phyloP scores from a whole-genome alignment of 768 basidiomycete species.

The Hydnomerulius pinastri region DNA sequence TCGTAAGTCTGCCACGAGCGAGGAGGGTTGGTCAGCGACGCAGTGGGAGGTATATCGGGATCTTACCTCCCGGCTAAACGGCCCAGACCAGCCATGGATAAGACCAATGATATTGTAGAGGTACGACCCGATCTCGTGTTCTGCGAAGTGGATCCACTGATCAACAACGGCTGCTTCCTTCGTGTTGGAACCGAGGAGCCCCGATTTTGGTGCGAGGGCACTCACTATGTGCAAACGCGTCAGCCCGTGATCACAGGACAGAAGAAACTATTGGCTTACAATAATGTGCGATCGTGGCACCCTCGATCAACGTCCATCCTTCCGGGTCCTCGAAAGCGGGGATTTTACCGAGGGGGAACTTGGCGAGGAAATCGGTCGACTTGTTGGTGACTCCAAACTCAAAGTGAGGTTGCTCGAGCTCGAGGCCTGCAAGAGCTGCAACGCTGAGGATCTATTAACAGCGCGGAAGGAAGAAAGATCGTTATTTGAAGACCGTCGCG shows the following conservation, averaged over 20 bases:
- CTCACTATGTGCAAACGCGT: constrained; percentile 8
- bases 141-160: constrained; percentile 24
- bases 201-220: constrained; percentile 8
- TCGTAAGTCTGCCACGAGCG: background rate
- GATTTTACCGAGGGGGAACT: constrained; percentile 21
- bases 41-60: background rate
- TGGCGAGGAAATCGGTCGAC: constrained; percentile 10
- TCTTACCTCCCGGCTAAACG: constrained; percentile 15
- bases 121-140: constrained; percentile 11
- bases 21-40: background rate
- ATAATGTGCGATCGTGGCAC: constrained; percentile 19
- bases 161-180: constrained; percentile 14
- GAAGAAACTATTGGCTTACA: background rate
- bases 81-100: background rate
- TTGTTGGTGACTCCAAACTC: constrained; percentile 10
- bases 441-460: constrained; percentile 18
- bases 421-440: constrained; percentile 18
- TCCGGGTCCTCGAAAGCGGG: constrained; percentile 19
- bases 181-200: constrained; percentile 13
- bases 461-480: background rate
- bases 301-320: constrained; percentile 19
- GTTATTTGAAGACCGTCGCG: too few species aligned
- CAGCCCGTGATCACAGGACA: background rate
- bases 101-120: background rate
- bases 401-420: constrained; percentile 5